A percentile compares a stretch with the other conserved stretches of the same genome.
Evolutionary conservation across 1,284 basidiomycete genomes (phyloP).

Genomic region (Retiboletus flavoniger): DNA sequence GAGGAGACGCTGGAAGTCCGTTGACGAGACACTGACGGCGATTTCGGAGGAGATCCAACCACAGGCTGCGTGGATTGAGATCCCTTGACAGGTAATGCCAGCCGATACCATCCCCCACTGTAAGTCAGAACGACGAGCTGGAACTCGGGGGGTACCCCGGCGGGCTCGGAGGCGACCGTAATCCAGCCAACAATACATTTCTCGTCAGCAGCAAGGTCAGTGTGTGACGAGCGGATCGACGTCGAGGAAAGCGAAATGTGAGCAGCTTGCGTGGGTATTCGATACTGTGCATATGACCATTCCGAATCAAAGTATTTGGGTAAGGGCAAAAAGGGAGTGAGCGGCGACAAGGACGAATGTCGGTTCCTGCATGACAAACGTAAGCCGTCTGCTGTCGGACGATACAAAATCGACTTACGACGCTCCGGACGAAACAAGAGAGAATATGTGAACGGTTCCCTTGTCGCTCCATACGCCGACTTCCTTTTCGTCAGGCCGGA

Average conservation of each 20-base stretch:
- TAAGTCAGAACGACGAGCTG: conserved; percentile 86
- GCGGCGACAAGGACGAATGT: conserved; percentile 73
- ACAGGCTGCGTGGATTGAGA: conserved; percentile 21
- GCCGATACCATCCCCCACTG: conserved; percentile 90
- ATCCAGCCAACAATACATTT: conserved; percentile 86
- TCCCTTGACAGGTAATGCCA: conserved; percentile 61
- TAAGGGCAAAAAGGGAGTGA: conserved; percentile 76
- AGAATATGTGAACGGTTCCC: conserved; percentile 91
- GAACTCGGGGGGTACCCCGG: conserved; percentile 47
- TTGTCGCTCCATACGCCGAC: conserved; percentile 95
- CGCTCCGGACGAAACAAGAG: conserved; percentile 61
- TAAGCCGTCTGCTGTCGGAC: conserved; percentile 7
- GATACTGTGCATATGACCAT: conserved; percentile 92
- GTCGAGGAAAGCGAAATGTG: conserved; percentile 73
- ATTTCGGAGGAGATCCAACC: conserved; percentile 45
- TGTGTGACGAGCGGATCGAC: conserved; percentile 52
- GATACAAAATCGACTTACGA: conserved; percentile 49
- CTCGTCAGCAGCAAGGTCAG: conserved; percentile 76
- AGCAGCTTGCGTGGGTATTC: conserved; percentile 81
- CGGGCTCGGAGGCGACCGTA: conserved; percentile 46
- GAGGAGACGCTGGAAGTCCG: conserved; percentile 57
- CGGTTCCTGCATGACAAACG: conserved; percentile 56
- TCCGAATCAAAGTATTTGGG: conserved; percentile 93
- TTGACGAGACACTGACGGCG: conserved; percentile 39
- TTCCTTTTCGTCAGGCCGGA: conserved; percentile 75